phyloP scores from a whole-genome alignment of 2,329 filamentous ascomycete genomes.

The Colletotrichum sublineola region DNA sequence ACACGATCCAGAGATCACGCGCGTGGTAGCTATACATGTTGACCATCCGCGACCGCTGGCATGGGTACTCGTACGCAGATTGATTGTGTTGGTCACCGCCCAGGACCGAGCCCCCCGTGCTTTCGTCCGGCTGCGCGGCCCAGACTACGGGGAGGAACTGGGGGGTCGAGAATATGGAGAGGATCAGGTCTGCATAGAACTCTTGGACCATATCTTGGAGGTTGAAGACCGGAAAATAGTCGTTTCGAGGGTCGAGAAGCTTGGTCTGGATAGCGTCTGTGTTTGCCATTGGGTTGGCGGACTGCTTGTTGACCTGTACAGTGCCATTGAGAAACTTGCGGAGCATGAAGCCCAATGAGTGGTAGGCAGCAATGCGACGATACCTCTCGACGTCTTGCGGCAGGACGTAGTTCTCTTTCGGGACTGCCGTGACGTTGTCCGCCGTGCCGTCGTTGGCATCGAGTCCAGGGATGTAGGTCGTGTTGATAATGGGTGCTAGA shows the following conservation, averaged over 20 bases:
- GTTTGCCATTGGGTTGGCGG: conserved; percentile 47
- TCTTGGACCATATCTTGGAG: conserved; percentile 46
- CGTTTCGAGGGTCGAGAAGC: conserved; percentile 51
- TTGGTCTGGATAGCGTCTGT: conserved; percentile 56
- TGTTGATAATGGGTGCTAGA: conserved; percentile 49
- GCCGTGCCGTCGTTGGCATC: conserved; percentile 50
- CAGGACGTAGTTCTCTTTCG: conserved; percentile 48
- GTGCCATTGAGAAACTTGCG: conserved; percentile 51
- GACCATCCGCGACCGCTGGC: conserved; percentile 47
- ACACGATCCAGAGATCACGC: conserved; percentile 53
- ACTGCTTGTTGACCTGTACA: conserved; percentile 46
- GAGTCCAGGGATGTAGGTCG: conserved; percentile 45
- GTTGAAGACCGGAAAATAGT: conserved; percentile 48
- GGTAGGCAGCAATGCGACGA: conserved; percentile 49
- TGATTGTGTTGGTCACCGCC: conserved; percentile 43
- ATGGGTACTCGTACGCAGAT: conserved; percentile 47
- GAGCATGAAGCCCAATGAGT: conserved; percentile 50
- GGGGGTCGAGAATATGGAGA: conserved; percentile 53
- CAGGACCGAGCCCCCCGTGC: conserved; percentile 40
- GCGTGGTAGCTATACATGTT: conserved; percentile 49
- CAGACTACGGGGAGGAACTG: conserved; percentile 51
- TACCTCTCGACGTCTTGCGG: conserved; percentile 46
- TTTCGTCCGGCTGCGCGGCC: conserved; percentile 46
- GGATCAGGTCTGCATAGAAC: conserved; percentile 53
- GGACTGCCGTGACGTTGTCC: conserved; percentile 50